Evolutionary conservation across 192 early-diverging fungal genomes (phyloP).

Genomic region (Coemansia sp.): DNA sequence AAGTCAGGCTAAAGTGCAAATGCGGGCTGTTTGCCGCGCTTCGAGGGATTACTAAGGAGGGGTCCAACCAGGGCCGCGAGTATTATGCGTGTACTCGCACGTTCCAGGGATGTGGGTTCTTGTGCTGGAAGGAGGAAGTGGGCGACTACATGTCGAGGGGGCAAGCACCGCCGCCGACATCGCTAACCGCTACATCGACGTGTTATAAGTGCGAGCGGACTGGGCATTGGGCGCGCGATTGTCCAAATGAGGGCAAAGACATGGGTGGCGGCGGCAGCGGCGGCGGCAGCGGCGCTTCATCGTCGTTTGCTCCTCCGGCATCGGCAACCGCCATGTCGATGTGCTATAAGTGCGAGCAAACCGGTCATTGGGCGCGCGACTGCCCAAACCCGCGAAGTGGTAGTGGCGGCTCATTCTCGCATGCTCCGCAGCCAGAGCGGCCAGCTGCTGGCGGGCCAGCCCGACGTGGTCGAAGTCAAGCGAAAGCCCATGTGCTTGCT

Average conservation of each 20-base stretch:
- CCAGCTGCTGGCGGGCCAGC: slow-evolving; percentile 11
- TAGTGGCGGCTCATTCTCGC: background rate
- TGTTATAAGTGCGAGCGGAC: slow-evolving; percentile 42
- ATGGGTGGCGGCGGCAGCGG: background rate
- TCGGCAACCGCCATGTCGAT: too few species aligned
- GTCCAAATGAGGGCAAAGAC: slow-evolving; percentile 13
- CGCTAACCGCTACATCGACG: slow-evolving; percentile 6
- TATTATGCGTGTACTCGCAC: slow-evolving; percentile 57
- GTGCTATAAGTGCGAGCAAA: too few species aligned
- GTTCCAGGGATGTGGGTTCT: slow-evolving; percentile 39
- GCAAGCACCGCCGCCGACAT: background rate
- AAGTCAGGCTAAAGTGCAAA: slow-evolving; percentile 52
- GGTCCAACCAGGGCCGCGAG: slow-evolving; percentile 58
- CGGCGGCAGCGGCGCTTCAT: too few species aligned
- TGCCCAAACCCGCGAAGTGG: too few species aligned
- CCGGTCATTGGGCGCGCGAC: too few species aligned
- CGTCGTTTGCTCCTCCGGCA: too few species aligned
- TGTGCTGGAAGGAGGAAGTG: slow-evolving; percentile 43
- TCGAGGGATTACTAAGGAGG: slow-evolving; percentile 8
- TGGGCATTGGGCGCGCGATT: slow-evolving; percentile 52
- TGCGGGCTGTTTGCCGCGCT: slow-evolving; percentile 53
- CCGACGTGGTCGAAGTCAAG: slow-evolving; percentile 12
- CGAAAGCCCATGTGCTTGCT: background rate
- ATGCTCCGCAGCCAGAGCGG: background rate
- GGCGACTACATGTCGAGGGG: slow-evolving; percentile 15